Percentiles rank a stretch among this genome's conserved stretches.
Evolutionary conservation across 163 green algal species (phyloP).

Genomic region (Scenedesmus sp.): DNA sequence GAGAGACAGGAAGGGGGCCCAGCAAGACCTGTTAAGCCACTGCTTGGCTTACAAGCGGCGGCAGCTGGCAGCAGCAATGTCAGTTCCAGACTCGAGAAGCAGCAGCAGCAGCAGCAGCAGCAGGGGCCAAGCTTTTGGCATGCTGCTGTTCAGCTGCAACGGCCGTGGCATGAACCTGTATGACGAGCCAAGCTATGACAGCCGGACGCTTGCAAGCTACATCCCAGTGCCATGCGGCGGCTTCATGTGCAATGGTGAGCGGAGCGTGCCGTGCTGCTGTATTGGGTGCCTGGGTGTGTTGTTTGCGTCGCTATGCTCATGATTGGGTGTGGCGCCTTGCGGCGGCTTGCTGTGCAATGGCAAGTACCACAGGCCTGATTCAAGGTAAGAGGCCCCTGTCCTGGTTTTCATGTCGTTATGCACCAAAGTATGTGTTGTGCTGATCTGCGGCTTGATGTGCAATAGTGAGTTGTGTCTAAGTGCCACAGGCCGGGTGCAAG

Average conservation of each 20-base stretch:
- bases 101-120: conserved; percentile 19
- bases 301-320: neutral
- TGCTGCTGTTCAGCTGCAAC: conserved; percentile 77
- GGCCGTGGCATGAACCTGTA: conserved; percentile 65
- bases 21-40: conserved; percentile 68
- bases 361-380: neutral
- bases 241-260: conserved; percentile 76
- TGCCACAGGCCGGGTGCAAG: neutral
- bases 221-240: conserved; percentile 67
- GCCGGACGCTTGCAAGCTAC: conserved; percentile 65
- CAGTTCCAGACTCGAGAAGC: neutral
- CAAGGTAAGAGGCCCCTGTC: no score
- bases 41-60: conserved; percentile 68
- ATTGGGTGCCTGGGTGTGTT: neutral
- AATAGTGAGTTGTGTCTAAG: no score
- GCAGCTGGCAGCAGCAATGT: conserved; percentile 62
- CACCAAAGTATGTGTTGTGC: no score
- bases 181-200: conserved; percentile 65
- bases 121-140: conserved; percentile 57
- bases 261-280: neutral
- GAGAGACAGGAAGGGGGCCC: conserved; percentile 66
- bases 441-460: neutral
- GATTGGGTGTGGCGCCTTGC: neutral
- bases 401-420: no score
- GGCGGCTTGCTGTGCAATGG: neutral